Evolutionary conservation across 768 basidiomycete genomes (phyloP).

Genomic region (Trametes cinnabarina): DNA sequence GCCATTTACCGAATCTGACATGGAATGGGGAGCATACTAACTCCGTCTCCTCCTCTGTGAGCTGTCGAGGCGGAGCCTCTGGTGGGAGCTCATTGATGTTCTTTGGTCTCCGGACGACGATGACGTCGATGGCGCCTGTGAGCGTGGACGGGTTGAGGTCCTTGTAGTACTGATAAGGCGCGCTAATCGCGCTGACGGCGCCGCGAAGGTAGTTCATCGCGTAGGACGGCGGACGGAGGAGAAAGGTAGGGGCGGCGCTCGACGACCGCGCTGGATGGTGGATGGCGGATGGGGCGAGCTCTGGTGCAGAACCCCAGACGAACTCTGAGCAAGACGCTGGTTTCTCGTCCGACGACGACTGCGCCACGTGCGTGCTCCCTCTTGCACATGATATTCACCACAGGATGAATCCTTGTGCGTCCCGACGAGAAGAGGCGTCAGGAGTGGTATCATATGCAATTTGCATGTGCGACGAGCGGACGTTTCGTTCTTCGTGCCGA

Average conservation of each 20-base stretch:
- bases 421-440: background rate
- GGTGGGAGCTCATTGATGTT: conserved; percentile 10
- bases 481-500: background rate
- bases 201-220: conserved; percentile 87
- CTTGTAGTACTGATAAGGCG: conserved; percentile 87
- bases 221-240: background rate
- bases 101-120: conserved; percentile 76
- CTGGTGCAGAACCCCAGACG: conserved; percentile 13
- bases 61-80: conserved; percentile 4
- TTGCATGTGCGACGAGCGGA: background rate
- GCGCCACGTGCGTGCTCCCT: conserved; percentile 6
- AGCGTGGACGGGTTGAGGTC: conserved; percentile 94
- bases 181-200: conserved; percentile 80
- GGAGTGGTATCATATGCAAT: background rate
- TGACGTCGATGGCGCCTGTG: conserved; percentile 98
- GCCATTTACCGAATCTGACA: conserved; percentile 96
- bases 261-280: no score
- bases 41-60: conserved; percentile 47
- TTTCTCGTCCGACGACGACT: background rate
- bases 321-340: background rate
- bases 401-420: no score
- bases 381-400: conserved; percentile 6
- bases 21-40: conserved; percentile 95
- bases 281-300: conserved; percentile 8
- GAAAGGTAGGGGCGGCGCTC: background rate